Percentiles rank a stretch among this genome's conserved stretches.
phyloP scores from a whole-genome alignment of 306 rosid genomes.

The Dryas alaskensis region DNA sequence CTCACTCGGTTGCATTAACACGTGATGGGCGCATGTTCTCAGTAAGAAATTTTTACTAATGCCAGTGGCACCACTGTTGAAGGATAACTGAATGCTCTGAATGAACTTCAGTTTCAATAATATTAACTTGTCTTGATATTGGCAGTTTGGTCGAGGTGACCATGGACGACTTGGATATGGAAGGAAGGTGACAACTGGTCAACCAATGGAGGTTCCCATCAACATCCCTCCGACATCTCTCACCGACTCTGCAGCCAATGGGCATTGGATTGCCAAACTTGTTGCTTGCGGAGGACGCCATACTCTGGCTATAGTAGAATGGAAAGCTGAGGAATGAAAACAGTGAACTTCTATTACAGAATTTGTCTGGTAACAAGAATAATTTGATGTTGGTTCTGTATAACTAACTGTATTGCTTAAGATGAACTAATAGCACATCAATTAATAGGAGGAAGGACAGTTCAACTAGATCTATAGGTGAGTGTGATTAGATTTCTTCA shows the following conservation, averaged over 20 bases:
- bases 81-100: not conserved
- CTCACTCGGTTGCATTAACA: slow-evolving; percentile 89
- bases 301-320: slow-evolving; percentile 77
- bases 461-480: not conserved
- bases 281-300: slow-evolving; percentile 98
- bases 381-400: not conserved
- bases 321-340: slow-evolving; percentile 51
- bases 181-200: slow-evolving; percentile 91
- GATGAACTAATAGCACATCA: not conserved
- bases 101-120: not conserved
- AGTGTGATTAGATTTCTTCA: not conserved
- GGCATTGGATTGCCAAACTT: slow-evolving; percentile 74
- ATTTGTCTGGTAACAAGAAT: slow-evolving; percentile 2
- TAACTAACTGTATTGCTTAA: not conserved
- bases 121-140: not conserved
- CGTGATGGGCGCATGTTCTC: slow-evolving; percentile 87
- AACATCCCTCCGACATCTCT: slow-evolving; percentile 43
- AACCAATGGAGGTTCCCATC: slow-evolving; percentile 91
- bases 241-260: slow-evolving; percentile 32
- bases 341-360: slow-evolving; percentile 13
- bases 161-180: slow-evolving; percentile 99
- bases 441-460: not conserved
- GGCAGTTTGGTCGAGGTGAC: slow-evolving; percentile 94
- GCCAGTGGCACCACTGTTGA: not conserved
- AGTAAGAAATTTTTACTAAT: slow-evolving; percentile 37